A percentile compares a stretch with the other conserved stretches of the same genome.
Conservation (phyloP, 2,329 filamentous ascomycete species). For the Ophiostoma pallidulum region DNA sequence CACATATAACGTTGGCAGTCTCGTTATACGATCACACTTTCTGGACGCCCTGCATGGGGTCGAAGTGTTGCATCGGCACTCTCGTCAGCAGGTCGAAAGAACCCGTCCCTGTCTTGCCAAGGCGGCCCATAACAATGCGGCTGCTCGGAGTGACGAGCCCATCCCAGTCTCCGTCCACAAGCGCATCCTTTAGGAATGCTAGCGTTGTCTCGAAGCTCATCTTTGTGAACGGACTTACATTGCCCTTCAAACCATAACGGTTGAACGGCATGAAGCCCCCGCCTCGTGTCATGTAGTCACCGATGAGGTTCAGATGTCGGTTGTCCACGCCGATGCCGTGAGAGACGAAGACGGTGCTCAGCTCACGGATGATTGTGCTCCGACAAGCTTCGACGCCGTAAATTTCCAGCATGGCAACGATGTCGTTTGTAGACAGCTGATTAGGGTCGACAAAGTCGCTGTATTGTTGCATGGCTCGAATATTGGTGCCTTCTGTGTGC, state of each 20-base stretch:
- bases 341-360: constrained; percentile 73
- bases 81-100: constrained; percentile 76
- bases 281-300: constrained; percentile 93
- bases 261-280: constrained; percentile 89
- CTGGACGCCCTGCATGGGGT: constrained; percentile 18
- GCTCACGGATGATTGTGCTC: constrained; percentile 75
- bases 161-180: constrained; percentile 84
- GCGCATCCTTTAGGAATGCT: constrained; percentile 84
- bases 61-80: constrained; percentile 43
- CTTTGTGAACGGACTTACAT: constrained; percentile 88
- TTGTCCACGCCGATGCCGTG: constrained; percentile 91
- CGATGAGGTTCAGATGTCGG: constrained; percentile 89
- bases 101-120: constrained; percentile 80
- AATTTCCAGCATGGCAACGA: constrained; percentile 69
- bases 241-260: constrained; percentile 75
- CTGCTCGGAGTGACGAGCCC: constrained; percentile 77
- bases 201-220: constrained; percentile 99
- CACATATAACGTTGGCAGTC: too few species aligned
- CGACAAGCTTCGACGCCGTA: constrained; percentile 95
- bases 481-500: constrained; percentile 76
- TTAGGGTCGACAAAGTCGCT: constrained; percentile 79
- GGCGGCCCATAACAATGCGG: constrained; percentile 75
- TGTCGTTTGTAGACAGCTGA: constrained; percentile 83
- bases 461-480: constrained; percentile 83
- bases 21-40: too few species aligned